phyloP scores from a whole-genome alignment of 805 yeast genomes.

The Ogataea allantospora region DNA sequence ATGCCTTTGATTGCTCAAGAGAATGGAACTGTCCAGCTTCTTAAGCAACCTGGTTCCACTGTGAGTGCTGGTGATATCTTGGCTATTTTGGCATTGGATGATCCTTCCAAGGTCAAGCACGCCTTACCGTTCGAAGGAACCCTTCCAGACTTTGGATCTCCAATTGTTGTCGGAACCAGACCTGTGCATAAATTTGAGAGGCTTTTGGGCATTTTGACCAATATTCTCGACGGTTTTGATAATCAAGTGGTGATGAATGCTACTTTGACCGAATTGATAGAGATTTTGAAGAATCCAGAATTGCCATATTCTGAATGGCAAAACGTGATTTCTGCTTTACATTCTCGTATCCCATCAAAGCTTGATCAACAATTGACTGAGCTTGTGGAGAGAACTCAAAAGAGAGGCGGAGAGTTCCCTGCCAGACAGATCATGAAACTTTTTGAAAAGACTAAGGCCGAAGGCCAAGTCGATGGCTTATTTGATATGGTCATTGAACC shows the following conservation, averaged over 20 bases:
- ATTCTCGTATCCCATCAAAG: conserved; percentile 79
- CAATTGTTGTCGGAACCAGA: conserved; percentile 78
- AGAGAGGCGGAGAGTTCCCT: conserved; percentile 85
- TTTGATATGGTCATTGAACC: conserved; percentile 68
- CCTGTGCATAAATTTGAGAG: conserved; percentile 72
- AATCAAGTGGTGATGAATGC: conserved; percentile 92
- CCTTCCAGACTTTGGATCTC: conserved; percentile 83
- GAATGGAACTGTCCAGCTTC: conserved; percentile 85
- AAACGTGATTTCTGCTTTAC: conserved; percentile 82
- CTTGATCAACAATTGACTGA: conserved; percentile 66
- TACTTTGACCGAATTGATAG: conserved; percentile 70
- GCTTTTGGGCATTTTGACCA: conserved; percentile 58
- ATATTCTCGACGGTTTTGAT: conserved; percentile 88
- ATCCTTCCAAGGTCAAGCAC: conserved; percentile 95
- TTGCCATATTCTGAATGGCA: conserved; percentile 94
- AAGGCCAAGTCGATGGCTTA: conserved; percentile 46
- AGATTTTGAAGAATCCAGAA: conserved; percentile 71
- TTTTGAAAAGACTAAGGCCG: conserved; percentile 57
- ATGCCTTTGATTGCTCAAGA: conserved; percentile 96
- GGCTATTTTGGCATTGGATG: conserved; percentile 92
- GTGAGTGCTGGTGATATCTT: conserved; percentile 95
- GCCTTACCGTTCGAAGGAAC: conserved; percentile 95
- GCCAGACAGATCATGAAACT: conserved; percentile 78
- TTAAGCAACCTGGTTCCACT: conserved; percentile 98
- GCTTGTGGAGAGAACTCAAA: conserved; percentile 61